phyloP scores from a whole-genome alignment of 345 rosid genomes.

The Nasturtium officinale region DNA sequence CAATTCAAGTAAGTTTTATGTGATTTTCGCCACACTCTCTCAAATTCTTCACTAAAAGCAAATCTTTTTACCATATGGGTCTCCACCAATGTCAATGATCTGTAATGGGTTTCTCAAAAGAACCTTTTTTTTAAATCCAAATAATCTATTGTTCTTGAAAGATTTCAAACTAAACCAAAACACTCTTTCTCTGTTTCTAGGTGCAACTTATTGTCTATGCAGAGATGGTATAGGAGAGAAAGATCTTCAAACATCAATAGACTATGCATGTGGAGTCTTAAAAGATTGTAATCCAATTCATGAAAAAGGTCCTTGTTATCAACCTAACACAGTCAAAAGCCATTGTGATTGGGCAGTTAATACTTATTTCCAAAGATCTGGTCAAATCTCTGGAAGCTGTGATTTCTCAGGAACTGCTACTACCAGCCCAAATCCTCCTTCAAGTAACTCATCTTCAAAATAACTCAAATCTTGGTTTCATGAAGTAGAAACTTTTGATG shows the following conservation, averaged over 20 bases:
- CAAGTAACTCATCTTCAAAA: constrained; percentile 42
- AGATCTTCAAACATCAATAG: constrained; percentile 68
- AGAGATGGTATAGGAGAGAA: constrained; percentile 66
- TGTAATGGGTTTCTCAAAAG: constrained; percentile 21
- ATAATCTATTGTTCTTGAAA: not conserved
- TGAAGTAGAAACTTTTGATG: not conserved
- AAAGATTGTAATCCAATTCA: constrained; percentile 59
- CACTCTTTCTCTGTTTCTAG: constrained; percentile 30
- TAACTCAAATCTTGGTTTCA: not conserved
- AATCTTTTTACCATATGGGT: not conserved
- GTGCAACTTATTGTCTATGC: constrained; percentile 78
- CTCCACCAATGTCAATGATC: constrained; percentile 12
- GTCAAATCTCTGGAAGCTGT: constrained; percentile 60
- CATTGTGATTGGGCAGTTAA: constrained; percentile 94
- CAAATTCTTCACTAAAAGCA: not conserved
- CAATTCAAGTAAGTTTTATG: constrained; percentile 64
- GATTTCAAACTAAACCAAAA: not conserved
- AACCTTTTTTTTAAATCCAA: not conserved
- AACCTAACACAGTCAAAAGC: constrained; percentile 67
- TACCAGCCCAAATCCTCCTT: constrained; percentile 45
- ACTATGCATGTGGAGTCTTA: constrained; percentile 92
- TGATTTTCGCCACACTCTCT: not conserved
- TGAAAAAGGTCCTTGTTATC: constrained; percentile 74
- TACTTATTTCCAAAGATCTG: constrained; percentile 77
- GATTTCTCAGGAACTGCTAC: constrained; percentile 75